These are phyloP conservation scores for Amylocystis lapponica DNA, from an alignment of 768 basidiomycete species.

Conservation along the genomic window DNA sequence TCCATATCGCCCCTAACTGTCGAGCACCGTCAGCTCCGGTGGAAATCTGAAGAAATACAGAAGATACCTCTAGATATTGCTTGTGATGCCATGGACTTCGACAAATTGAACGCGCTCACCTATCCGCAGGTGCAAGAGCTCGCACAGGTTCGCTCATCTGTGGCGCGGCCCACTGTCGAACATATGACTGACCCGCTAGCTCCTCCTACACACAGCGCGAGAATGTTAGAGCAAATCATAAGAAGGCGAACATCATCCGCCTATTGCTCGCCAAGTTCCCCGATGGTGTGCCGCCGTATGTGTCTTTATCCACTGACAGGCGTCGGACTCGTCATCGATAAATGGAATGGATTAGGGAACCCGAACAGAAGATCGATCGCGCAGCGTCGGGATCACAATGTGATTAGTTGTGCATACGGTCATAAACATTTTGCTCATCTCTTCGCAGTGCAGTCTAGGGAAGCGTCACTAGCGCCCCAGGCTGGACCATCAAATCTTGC, in stretches of 20 bases:
- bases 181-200: not conserved
- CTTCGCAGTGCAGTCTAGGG: too few relatives aligned
- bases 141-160: constrained; percentile 5
- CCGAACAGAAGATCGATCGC: too few relatives aligned
- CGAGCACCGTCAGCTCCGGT: not conserved
- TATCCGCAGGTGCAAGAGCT: constrained; percentile 7
- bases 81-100: not conserved
- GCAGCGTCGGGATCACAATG: too few relatives aligned
- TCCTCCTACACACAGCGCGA: constrained; percentile 25
- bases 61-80: not conserved
- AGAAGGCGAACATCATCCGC: constrained; percentile 24
- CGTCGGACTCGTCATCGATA: too few relatives aligned
- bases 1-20: not conserved
- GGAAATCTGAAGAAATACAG: not conserved
- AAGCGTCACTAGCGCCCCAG: too few relatives aligned
- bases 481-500: too few relatives aligned
- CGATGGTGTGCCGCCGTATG: constrained; percentile 17
- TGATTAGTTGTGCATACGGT: too few relatives aligned
- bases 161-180: not conserved
- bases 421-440: too few relatives aligned
- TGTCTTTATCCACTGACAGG: not conserved
- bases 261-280: constrained; percentile 22
- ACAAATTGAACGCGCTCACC: not conserved
- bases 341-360: too few relatives aligned
- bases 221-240: constrained; percentile 20